Evolutionary conservation across 441 rosid genomes (phyloP).

Genomic region (Kokia cookei): DNA sequence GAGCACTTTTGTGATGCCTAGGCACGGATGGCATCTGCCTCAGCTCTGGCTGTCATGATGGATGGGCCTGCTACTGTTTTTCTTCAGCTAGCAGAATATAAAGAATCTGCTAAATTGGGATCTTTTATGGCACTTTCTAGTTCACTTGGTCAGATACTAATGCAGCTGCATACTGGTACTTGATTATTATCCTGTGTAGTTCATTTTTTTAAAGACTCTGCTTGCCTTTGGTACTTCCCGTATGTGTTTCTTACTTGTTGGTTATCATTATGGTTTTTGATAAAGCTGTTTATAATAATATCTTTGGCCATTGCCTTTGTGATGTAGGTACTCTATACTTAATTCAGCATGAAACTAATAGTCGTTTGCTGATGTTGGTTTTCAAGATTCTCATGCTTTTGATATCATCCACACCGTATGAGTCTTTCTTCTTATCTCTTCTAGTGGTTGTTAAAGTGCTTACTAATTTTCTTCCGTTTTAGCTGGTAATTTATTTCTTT

Average conservation of each 20-base stretch:
- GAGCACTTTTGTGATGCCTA: slow-evolving; percentile 32
- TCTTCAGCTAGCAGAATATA: slow-evolving; percentile 90
- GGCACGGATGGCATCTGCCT: slow-evolving; percentile 79
- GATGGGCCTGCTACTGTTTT: slow-evolving; percentile 81
- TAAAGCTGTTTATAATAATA: not conserved
- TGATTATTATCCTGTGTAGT: slow-evolving; percentile 14
- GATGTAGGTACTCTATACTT: slow-evolving; percentile 68
- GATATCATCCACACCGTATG: slow-evolving; percentile 88
- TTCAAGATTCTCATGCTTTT: slow-evolving; percentile 70
- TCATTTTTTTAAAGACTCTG: not conserved
- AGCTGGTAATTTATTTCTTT: slow-evolving; percentile 1
- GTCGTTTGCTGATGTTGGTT: slow-evolving; percentile 62
- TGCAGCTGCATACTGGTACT: slow-evolving; percentile 91
- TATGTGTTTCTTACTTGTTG: not conserved
- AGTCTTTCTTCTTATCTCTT: not conserved
- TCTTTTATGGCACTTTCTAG: slow-evolving; percentile 81
- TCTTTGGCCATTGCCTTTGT: not conserved
- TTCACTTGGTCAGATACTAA: slow-evolving; percentile 76
- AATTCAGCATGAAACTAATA: slow-evolving; percentile 61
- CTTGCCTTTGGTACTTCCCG: slow-evolving; percentile 7
- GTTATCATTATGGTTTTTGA: not conserved
- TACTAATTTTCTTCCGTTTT: not conserved
- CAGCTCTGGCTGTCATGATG: slow-evolving; percentile 73
- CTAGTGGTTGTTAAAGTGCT: slow-evolving; percentile 1
- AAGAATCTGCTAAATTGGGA: slow-evolving; percentile 61